Evolutionary conservation across 2,329 filamentous ascomycete genomes (phyloP).

Genomic region (Dactylellina cionopaga): DNA sequence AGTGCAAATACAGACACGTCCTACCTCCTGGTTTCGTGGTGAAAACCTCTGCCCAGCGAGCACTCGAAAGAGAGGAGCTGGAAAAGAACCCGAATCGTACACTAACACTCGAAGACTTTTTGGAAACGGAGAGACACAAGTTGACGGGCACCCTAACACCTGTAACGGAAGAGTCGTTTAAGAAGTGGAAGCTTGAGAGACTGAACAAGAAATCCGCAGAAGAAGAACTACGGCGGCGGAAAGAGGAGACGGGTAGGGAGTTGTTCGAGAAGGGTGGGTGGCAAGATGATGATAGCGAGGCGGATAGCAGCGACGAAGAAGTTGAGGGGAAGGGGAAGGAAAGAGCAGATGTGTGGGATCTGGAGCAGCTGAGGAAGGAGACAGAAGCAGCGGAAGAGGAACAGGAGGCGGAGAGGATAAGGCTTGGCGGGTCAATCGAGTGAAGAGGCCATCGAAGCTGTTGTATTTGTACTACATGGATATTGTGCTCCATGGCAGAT

Average conservation of each 20-base stretch:
- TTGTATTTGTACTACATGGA: slow-evolving; percentile 48
- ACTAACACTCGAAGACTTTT: slow-evolving; percentile 93
- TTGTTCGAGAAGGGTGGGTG: slow-evolving; percentile 98
- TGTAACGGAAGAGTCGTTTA: slow-evolving; percentile 90
- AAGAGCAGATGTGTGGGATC: slow-evolving; percentile 71
- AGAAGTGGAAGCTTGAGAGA: slow-evolving; percentile 96
- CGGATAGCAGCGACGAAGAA: slow-evolving; percentile 67
- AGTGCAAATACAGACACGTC: slow-evolving; percentile 98
- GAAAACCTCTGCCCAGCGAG: slow-evolving; percentile 96
- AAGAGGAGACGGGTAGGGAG: slow-evolving; percentile 93
- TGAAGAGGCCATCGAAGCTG: background rate
- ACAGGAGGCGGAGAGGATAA: slow-evolving; percentile 68
- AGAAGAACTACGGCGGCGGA: slow-evolving; percentile 85
- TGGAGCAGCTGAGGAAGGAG: slow-evolving; percentile 83
- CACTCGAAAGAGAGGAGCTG: slow-evolving; percentile 92
- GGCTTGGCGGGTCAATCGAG: slow-evolving; percentile 30
- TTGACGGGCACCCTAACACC: slow-evolving; percentile 90
- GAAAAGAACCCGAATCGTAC: slow-evolving; percentile 96
- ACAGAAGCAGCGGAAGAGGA: slow-evolving; percentile 78
- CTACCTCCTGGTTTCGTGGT: slow-evolving; percentile 96
- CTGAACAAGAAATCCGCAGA: slow-evolving; percentile 96
- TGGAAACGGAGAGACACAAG: slow-evolving; percentile 96
- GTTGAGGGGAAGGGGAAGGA: slow-evolving; percentile 58
- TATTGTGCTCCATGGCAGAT: background rate
- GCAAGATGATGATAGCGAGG: slow-evolving; percentile 73